Conservation (phyloP, 768 basidiomycete genomes). For the Pholiota molesta region DNA sequence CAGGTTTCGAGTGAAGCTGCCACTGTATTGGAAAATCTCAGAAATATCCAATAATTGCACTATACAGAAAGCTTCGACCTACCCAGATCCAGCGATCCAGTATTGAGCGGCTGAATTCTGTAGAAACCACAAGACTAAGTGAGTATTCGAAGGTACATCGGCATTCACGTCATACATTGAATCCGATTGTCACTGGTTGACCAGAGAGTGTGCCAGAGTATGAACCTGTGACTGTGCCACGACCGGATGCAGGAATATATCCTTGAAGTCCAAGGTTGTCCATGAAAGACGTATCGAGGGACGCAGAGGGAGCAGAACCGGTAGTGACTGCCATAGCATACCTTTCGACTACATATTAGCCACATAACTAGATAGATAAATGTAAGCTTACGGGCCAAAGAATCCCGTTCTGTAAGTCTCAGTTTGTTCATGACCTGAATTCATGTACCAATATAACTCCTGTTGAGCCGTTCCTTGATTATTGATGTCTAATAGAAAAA, state of each 20-base stretch:
- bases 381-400: conserved; percentile 43
- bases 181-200: conserved; percentile 41
- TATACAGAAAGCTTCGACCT: conserved; percentile 11
- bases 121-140: neutral
- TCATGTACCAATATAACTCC: conserved; percentile 54
- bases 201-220: conserved; percentile 46
- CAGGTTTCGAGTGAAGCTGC: conserved; percentile 43
- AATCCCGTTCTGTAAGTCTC: conserved; percentile 48
- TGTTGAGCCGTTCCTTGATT: conserved; percentile 50
- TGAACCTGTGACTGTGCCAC: conserved; percentile 46
- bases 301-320: conserved; percentile 44
- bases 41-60: neutral
- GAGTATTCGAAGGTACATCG: neutral
- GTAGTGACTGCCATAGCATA: conserved; percentile 47
- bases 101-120: conserved; percentile 50
- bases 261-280: conserved; percentile 44
- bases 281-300: conserved; percentile 47
- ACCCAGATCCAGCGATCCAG: conserved; percentile 46
- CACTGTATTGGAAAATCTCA: conserved; percentile 24
- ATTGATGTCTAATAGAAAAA: conserved; percentile 40
- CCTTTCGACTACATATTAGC: conserved; percentile 19
- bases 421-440: conserved; percentile 48
- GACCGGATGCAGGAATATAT: conserved; percentile 44
- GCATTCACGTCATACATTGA: conserved; percentile 33
- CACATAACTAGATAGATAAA: neutral